Percentiles rank a stretch among this genome's conserved stretches.
These are phyloP conservation scores for Penicillium salamii DNA, from an alignment of 495 filamentous ascomycete genomes.

Conservation along the genomic window DNA sequence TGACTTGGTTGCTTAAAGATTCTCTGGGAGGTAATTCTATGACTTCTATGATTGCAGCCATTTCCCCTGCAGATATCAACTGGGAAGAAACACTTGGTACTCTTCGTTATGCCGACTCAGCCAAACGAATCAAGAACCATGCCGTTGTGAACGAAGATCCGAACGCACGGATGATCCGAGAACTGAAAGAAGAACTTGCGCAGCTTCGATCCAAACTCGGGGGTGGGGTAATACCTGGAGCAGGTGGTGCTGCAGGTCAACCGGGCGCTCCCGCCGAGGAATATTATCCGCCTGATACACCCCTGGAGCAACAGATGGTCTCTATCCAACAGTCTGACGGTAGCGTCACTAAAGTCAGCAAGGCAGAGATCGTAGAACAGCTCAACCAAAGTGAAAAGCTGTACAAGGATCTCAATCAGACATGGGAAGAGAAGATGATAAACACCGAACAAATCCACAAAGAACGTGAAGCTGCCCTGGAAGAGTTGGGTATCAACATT, in stretches of 20 bases:
- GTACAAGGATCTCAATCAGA: constrained; percentile 94
- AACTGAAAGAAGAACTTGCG: constrained; percentile 92
- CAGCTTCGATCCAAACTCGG: constrained; percentile 83
- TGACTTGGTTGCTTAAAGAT: constrained; percentile 97
- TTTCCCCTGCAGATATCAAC: constrained; percentile 98
- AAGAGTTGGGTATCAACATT: constrained; percentile 97
- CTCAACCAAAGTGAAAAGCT: constrained; percentile 94
- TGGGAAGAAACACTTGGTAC: constrained; percentile 97
- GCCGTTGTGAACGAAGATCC: constrained; percentile 99
- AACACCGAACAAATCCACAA: constrained; percentile 98
- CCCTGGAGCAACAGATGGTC: constrained; percentile 92
- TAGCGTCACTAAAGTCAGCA: constrained; percentile 89
- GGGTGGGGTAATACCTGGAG: constrained; percentile 54
- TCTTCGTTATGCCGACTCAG: constrained; percentile 92
- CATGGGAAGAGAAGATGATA: constrained; percentile 93
- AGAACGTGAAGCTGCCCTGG: constrained; percentile 89
- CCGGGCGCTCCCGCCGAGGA: constrained; percentile 59
- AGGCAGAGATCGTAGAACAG: constrained; percentile 97
- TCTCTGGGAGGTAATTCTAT: constrained; percentile 98
- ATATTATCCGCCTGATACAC: constrained; percentile 85
- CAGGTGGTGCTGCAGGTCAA: constrained; percentile 28
- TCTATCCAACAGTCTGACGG: constrained; percentile 88
- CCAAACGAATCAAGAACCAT: constrained; percentile 99
- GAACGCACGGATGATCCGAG: constrained; percentile 97
- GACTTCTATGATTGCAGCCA: constrained; percentile 99